Evolutionary conservation across 1,139 yeast species (phyloP), one percentile per base, ranked within the genome.

Genomic region (Candida albicans): DNA sequence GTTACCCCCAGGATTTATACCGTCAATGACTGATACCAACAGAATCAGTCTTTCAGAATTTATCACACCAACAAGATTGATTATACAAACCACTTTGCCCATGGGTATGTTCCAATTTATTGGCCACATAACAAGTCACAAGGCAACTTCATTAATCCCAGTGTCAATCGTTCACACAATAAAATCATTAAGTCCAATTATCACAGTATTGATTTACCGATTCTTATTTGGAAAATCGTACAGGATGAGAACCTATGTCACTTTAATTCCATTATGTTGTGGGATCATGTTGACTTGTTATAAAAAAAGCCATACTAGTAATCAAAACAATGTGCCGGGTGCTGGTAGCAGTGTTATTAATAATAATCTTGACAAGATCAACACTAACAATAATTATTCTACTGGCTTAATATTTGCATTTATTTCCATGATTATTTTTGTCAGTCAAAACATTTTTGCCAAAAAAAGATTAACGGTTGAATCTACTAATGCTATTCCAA

Each of bases 41-140:
- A 45, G 52, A 13, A 45, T 59, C 22, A 54, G 57, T 30, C 30
- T 55, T 15, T 33, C 64, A 57, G 49, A 66, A 53, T 68, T 81
- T 59, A 48, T 79, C 33, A 75, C 69, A 10, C 87, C 95, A 8
- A 73, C 81, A 3, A 49, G 56, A 35, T 73, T 78, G 41, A 73
- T 87, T 33, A 59, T 89, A 15, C 60, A 70, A 44, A 81, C 93
- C 29, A 87, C 95, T 0, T 77, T 88, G 26, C 97, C 97, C 18
- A 87, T 91, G 96, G 98, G 97, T 2, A 69, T 83, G 46, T 91
- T 91, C 65, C 98, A 91, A 67, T 86, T 91, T 51, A 70, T 84
- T 27, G 98, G 98, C 14, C 98, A 91, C 63, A 80, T 90, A 48
- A 81, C 95, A 10, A 81, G 95, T 5, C 96, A 90, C 61, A 86